Evolutionary conservation across 306 rosid species (phyloP), one percentile per base, ranked within the genome.

Genomic region (Trifolium repens): DNA sequence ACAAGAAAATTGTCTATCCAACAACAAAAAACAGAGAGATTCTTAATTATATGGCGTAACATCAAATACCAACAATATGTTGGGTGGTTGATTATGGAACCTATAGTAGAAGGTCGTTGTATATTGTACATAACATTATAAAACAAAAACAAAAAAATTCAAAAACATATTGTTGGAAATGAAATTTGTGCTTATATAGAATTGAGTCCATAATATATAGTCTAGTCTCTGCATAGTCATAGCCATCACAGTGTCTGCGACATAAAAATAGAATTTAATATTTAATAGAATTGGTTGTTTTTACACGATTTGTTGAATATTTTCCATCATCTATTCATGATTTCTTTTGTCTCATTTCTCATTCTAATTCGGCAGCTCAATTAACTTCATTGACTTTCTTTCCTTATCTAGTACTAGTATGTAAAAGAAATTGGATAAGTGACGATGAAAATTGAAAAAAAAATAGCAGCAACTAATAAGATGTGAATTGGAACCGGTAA

Each of bases 361-460:
- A 67, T 67, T 67, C 46, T 50, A 32, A 34, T 16, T 46, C 47
- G 43, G 62, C 59, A 50, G 26, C 74, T 70, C 61, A 16, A 52
- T 70, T 70, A 3, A 42, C 17, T 69, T 50, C 13, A 34, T 34
- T 17, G 62, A 70, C 47, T 70, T 70, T 67, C 55, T 15, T 50
- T 61, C 2, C 32, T 50, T 39, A n/a, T n/a, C 26, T 9, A 30
- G 14, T 49, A 15, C 32, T 30, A 27, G 34, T 32, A 39, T 5
- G 11, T 2, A 37, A 11, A 35, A 35, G 0, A 34, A 35, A 35
- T 35, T 35, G 39, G 39, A 35, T 5, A 35, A 35, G 39, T 8
- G 39, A 35, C 5, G 5, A 5, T 35, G 39, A 7, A 35, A 35
- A 35, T 35, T 0, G 7, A 5, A 35, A 0, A 35, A 35, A 35